Percentiles rank a stretch among this genome's conserved stretches.
phyloP scores from a whole-genome alignment of 768 basidiomycete genomes.

The Podaxis sp. region DNA sequence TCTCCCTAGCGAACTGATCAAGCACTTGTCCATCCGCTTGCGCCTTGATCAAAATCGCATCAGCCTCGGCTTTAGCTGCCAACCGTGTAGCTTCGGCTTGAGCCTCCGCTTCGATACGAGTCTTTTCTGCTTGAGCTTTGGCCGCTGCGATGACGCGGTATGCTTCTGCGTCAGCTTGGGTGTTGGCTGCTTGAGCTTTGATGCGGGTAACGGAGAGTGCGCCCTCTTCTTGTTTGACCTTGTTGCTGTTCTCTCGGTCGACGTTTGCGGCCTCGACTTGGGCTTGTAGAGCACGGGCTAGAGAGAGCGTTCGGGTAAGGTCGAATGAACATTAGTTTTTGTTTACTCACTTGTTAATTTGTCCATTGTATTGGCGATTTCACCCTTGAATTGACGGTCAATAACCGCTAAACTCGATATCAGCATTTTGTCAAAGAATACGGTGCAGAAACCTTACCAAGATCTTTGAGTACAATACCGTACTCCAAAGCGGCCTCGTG shows the following conservation, averaged over 20 bases:
- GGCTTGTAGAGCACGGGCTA: constrained; percentile 76
- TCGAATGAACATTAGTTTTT: background rate
- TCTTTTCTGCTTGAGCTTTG: constrained; percentile 66
- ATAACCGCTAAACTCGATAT: constrained; percentile 60
- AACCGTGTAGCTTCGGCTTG: constrained; percentile 77
- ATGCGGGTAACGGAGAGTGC: constrained; percentile 74
- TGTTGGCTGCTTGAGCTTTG: constrained; percentile 63
- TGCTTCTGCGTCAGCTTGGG: constrained; percentile 74
- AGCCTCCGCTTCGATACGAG: constrained; percentile 76
- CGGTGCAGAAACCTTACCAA: constrained; percentile 43
- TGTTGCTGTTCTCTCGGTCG: constrained; percentile 85
- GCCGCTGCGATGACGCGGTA: constrained; percentile 74
- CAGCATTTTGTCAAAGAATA: background rate
- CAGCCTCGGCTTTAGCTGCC: constrained; percentile 73
- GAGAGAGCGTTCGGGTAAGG: constrained; percentile 17
- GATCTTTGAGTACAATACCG: constrained; percentile 79
- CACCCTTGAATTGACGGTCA: constrained; percentile 86
- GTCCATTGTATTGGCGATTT: constrained; percentile 84
- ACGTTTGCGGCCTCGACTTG: constrained; percentile 90
- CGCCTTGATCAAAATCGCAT: constrained; percentile 64
- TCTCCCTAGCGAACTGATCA: constrained; percentile 74
- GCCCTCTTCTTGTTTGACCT: constrained; percentile 84
- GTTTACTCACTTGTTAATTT: constrained; percentile 56
- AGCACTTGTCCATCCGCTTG: constrained; percentile 58
- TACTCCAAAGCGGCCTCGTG: constrained; percentile 80